A percentile compares a stretch with the other conserved stretches of the same genome.
Conservation (phyloP, 2,329 filamentous ascomycete species). For the Penicillium italicum region DNA sequence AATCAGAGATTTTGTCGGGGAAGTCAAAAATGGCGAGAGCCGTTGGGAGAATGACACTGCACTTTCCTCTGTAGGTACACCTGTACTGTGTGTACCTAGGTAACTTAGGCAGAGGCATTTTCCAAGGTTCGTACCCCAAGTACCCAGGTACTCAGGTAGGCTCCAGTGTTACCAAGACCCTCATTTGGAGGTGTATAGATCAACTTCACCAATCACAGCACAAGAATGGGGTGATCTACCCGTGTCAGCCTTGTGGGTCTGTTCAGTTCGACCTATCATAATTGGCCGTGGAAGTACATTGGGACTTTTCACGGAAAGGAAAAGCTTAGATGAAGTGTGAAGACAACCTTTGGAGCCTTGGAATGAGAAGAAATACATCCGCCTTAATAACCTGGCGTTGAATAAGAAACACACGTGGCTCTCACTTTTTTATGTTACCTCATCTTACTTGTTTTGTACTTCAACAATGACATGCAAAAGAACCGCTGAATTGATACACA, state of each 20-base stretch:
- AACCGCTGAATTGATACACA: background rate
- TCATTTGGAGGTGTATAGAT: background rate
- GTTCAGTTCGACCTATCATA: background rate
- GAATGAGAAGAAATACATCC: background rate
- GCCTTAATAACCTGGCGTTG: too few species aligned
- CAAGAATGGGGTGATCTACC: background rate
- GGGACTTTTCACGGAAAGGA: background rate
- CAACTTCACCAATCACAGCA: background rate
- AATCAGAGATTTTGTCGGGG: background rate
- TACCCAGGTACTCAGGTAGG: too few species aligned
- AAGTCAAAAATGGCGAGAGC: background rate
- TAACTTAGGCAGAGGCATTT: conserved; percentile 1
- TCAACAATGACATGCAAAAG: too few species aligned
- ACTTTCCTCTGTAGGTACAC: background rate
- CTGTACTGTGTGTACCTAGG: background rate
- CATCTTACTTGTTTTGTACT: background rate
- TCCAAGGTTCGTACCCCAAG: background rate
- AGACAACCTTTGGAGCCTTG: too few species aligned
- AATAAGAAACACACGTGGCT: background rate
- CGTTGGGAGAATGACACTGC: background rate
- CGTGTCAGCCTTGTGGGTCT: background rate
- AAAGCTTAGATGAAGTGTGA: background rate
- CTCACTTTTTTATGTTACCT: background rate
- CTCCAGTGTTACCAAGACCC: background rate
- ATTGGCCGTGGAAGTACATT: too few species aligned